These are phyloP conservation scores for Graphium sp. DNA, from an alignment of 2,329 filamentous ascomycete species.

Conservation along the genomic window DNA sequence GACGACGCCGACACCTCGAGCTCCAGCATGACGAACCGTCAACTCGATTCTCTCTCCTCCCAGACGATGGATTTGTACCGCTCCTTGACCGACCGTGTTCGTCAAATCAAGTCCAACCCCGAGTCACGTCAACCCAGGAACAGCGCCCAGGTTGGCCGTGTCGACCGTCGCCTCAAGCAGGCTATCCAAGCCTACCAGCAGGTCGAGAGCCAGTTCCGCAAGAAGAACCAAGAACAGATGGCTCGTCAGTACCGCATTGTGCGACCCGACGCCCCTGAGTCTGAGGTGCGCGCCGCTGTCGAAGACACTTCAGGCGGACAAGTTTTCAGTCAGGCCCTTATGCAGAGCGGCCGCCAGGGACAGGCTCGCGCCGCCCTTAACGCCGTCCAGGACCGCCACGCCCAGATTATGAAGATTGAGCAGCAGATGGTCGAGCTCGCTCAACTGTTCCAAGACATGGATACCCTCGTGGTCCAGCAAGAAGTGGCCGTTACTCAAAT, in stretches of 20 bases:
- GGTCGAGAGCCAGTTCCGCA: conserved; percentile 64
- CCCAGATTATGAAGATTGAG: conserved; percentile 83
- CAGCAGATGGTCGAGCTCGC: conserved; percentile 74
- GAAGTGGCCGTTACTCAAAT: conserved; percentile 67
- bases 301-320: conserved; percentile 56
- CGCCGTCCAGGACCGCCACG: conserved; percentile 70
- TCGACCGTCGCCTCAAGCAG: conserved; percentile 63
- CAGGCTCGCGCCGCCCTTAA: conserved; percentile 65
- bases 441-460: conserved; percentile 79
- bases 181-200: conserved; percentile 72
- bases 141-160: conserved; percentile 61
- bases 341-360: conserved; percentile 65
- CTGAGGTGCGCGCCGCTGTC: conserved; percentile 62
- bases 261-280: conserved; percentile 60
- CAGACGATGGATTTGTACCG: conserved; percentile 77
- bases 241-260: conserved; percentile 84
- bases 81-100: conserved; percentile 61
- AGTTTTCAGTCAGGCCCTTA: conserved; percentile 75
- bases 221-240: conserved; percentile 68
- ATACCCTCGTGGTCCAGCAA: conserved; percentile 72
- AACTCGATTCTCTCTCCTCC: conserved; percentile 56
- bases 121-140: conserved; percentile 61
- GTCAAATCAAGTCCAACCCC: conserved; percentile 65
- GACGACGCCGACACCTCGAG: conserved; percentile 57
- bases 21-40: conserved; percentile 46